Base-by-base conservation (phyloP, 768 basidiomycete genomes). In the Suillus alpinus region DNA sequence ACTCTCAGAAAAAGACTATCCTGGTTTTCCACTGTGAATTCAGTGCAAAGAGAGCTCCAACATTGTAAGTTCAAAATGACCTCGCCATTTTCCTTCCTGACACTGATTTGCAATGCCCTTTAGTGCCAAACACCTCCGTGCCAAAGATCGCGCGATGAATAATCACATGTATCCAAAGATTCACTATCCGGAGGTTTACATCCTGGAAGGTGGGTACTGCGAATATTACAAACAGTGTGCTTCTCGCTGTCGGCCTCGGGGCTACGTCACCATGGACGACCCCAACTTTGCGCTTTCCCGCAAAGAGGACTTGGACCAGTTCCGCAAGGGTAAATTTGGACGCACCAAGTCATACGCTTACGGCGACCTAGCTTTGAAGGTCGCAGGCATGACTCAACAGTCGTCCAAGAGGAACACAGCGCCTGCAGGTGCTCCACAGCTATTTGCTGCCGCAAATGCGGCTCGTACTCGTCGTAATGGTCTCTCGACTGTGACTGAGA, bases 21-120 rank as follows among this genome's bases (percentile, higher is more conserved):
- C 76, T 98, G 44, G 83, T 99, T 50, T 98, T 99, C 81, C 97
- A 99, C 71, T 99, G 97, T 78, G 97, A 99, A 76, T 98, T 98
- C 71, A 95, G 92, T 65, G 89, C 85, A 18, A 97, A 97, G 76
- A 83, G 97, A 46, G 97, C 95, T 0, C 97, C 97, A 1, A 96
- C 96, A 9, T 94, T 96, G 95, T 95, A 72, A 77, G 86, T 82
- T 57, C 18, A 18, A 37, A 18, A 16, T 39, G 23, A n/a, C 37
- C 26, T 29, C 23, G 1, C 16, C 4, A 4, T 59, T 58, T 46
- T 46, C 26, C 47, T 49, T 12, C 47, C 60, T 14, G 29, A 4
- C 20, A 20, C 29, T 7, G 36, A 39, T 46, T 39, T 67, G 40
- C 69, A 41, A 51, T 37, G 13, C 56, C 36, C 49, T 13, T 26